Evolutionary conservation across 371 early-diverging fungal species (phyloP), one percentile per base, ranked within the genome.

Genomic region (Globomyces sp.): DNA sequence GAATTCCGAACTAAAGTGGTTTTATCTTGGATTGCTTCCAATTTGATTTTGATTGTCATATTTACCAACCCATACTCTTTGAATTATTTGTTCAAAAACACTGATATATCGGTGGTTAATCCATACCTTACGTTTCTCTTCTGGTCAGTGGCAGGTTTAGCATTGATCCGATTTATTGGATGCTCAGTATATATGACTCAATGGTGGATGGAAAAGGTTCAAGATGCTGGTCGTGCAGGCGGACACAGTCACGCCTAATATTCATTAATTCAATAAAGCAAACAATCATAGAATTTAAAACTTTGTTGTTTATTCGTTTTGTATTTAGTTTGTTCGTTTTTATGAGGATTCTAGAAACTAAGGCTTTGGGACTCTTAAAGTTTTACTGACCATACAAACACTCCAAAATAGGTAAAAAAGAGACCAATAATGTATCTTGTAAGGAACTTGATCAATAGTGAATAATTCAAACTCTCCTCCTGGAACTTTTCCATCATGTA

Each of bases 1-100:
- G 75, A 81, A 58, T 93, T 94, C 83, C 85, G 97, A 39, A 95
- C 95, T 0, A 72, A 83, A 2, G 73, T 93, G 24, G 86, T 95
- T 4, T 79, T 94, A 11, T 74, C 80, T 37, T 96, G 95, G 95
- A 82, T 93, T 67, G 77, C 90, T 64, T 81, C 85, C 58, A 96
- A 96, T 69, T 82, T 86, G 3, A 51, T 86, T n/a, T 75, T 96
- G 44, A 82, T 90, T 41, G 82, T 86, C 53, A 66, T 85, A 4
- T 52, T 80, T 42, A 78, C 76, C 3, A 69, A 71, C 65, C 41
- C 62, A 2, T 11, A 9, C 37, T 43, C 73, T 10, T 24, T 74
- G 39, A 48, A 43, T 5, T 8, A 57, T 9, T 55, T 71, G 0
- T 71, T 68, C 58, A 10, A 50, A 39, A 67, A 63, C 41, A 40